phyloP scores from a whole-genome alignment of 768 basidiomycete genomes.

The Pleurotus tuber-regium region DNA sequence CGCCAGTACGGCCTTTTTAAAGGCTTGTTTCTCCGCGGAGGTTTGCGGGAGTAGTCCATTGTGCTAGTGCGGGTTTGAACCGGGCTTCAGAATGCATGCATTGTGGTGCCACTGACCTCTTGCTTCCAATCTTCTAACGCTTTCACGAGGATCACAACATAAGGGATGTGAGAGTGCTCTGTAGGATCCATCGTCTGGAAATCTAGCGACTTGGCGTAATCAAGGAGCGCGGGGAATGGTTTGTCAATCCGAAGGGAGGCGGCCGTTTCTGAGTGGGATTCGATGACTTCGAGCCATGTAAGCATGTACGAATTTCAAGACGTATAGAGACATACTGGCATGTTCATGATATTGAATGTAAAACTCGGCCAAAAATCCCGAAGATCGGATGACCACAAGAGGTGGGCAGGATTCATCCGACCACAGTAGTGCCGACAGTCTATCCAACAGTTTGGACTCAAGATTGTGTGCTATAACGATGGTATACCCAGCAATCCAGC shows the following conservation, averaged over 20 bases:
- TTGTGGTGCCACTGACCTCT: slow-evolving; percentile 41
- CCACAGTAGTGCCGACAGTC: slow-evolving; percentile 71
- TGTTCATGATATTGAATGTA: slow-evolving; percentile 90
- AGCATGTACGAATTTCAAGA: slow-evolving; percentile 3
- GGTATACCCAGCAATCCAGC: slow-evolving; percentile 62
- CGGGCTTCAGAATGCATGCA: neutral
- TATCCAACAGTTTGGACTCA: slow-evolving; percentile 47
- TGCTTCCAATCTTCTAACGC: slow-evolving; percentile 83
- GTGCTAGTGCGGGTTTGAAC: slow-evolving; percentile 45
- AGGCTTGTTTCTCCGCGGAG: slow-evolving; percentile 67
- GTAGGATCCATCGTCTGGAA: slow-evolving; percentile 81
- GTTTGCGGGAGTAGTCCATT: slow-evolving; percentile 57
- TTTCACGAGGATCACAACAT: slow-evolving; percentile 83
- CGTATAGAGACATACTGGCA: slow-evolving; percentile 50
- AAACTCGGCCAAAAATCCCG: slow-evolving; percentile 89
- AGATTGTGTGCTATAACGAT: slow-evolving; percentile 88
- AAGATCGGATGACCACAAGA: slow-evolving; percentile 76
- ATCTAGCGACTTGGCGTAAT: slow-evolving; percentile 68
- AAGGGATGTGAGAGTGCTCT: slow-evolving; percentile 89
- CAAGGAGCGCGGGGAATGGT: slow-evolving; percentile 80
- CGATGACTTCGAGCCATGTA: slow-evolving; percentile 59
- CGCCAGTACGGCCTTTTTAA: slow-evolving; percentile 63
- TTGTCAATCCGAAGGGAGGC: slow-evolving; percentile 83
- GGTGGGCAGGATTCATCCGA: slow-evolving; percentile 53
- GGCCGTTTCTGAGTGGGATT: slow-evolving; percentile 77